Evolutionary conservation across 2,329 filamentous ascomycete species (phyloP).

Genomic region (Triangularia setosa): DNA sequence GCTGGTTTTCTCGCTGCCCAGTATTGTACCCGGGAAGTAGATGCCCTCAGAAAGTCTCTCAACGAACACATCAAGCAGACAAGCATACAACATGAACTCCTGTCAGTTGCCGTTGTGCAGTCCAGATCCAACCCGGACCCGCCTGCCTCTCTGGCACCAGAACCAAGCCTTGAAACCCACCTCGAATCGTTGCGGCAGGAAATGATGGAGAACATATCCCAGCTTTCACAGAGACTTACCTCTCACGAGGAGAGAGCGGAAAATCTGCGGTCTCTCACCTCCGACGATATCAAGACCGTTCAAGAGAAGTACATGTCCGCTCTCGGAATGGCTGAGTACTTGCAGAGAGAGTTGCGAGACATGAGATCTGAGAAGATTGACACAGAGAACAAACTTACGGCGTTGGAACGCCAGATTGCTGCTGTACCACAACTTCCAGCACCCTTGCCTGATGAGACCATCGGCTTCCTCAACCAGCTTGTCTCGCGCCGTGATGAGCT

Average conservation of each 20-base stretch:
- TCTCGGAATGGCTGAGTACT: constrained; percentile 12
- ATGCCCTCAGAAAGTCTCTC: constrained; percentile 14
- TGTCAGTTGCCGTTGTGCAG: constrained; percentile 9
- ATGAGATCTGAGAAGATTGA: constrained; percentile 14
- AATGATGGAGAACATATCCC: background rate
- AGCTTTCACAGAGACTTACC: constrained; percentile 9
- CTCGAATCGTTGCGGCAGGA: constrained; percentile 16
- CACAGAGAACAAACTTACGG: constrained; percentile 13
- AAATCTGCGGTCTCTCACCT: background rate
- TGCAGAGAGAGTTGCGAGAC: constrained; percentile 20
- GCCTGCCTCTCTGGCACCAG: constrained; percentile 7
- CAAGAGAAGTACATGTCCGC: constrained; percentile 14
- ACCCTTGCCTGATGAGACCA: background rate
- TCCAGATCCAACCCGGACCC: constrained; percentile 17
- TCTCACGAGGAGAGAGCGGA: constrained; percentile 13
- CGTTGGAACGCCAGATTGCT: constrained; percentile 14
- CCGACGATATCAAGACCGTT: constrained; percentile 6
- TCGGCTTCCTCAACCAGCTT: background rate
- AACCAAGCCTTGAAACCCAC: constrained; percentile 5
- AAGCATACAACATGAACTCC: constrained; percentile 13
- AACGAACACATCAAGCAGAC: constrained; percentile 16
- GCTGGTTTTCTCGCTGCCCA: constrained; percentile 23
- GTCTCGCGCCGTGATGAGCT: background rate
- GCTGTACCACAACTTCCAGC: background rate
- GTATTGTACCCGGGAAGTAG: constrained; percentile 20